Percentiles rank a stretch among this genome's conserved stretches.
These are phyloP conservation scores for Lactarius hatsudake DNA, from an alignment of 768 basidiomycete genomes.

Conservation along the genomic window DNA sequence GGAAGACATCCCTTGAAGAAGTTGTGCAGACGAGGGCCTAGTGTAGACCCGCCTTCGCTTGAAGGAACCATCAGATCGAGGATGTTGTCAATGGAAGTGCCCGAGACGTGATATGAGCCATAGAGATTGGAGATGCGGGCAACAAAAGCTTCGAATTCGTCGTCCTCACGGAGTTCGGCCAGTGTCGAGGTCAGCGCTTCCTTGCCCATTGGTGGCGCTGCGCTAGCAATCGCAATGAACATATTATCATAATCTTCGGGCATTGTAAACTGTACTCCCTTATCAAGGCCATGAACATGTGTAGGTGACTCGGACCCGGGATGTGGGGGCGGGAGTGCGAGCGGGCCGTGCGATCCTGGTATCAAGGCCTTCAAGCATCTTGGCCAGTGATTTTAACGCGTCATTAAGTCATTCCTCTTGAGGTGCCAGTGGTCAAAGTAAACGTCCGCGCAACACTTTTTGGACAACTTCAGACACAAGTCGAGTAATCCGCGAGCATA, in stretches of 20 bases:
- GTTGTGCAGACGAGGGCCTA: neutral
- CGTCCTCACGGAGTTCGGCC: neutral
- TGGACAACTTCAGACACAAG: neutral
- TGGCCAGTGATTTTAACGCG: neutral
- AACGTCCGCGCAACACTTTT: neutral
- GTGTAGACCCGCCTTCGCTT: neutral
- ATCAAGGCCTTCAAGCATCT: neutral
- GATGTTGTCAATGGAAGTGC: neutral
- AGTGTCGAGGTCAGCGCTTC: neutral
- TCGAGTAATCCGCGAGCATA: neutral
- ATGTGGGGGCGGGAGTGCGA: neutral
- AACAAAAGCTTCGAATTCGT: constrained; percentile 10
- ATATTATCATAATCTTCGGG: neutral
- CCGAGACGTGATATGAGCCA: neutral
- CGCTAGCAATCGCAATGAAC: neutral
- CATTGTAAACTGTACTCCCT: neutral
- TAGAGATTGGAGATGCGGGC: neutral
- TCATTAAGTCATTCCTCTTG: neutral
- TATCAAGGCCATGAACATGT: neutral
- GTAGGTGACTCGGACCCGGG: neutral
- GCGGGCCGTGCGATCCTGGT: too few species aligned
- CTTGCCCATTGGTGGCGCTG: neutral
- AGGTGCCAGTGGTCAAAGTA: neutral
- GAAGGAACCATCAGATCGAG: constrained; percentile 7
- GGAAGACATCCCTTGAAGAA: neutral